Conservation (phyloP, 2,329 filamentous ascomycete species). For the Fusarium beomiforme region DNA sequence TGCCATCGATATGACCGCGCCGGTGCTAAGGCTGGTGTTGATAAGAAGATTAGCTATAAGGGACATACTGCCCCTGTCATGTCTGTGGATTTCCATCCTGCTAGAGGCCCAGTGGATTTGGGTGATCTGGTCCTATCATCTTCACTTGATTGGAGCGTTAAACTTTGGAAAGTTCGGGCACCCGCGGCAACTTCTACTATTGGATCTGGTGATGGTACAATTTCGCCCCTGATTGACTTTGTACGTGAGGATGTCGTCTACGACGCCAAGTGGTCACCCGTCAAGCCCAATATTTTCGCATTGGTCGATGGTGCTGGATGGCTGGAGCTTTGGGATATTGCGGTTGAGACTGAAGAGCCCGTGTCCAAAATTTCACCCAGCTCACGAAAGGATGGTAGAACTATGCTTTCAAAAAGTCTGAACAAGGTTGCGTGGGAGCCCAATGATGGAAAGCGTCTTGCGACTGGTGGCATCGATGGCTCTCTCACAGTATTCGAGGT, state of each 20-base stretch:
- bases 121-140: slow-evolving; percentile 93
- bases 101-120: slow-evolving; percentile 90
- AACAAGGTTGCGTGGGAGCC: slow-evolving; percentile 97
- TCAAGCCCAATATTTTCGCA: slow-evolving; percentile 93
- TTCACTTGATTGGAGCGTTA: slow-evolving; percentile 95
- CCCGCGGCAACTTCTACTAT: slow-evolving; percentile 76
- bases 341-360: slow-evolving; percentile 90
- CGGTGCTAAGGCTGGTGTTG: slow-evolving; percentile 94
- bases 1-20: slow-evolving; percentile 98
- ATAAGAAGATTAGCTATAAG: slow-evolving; percentile 85
- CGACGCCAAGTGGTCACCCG: slow-evolving; percentile 93
- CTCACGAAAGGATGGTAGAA: slow-evolving; percentile 69
- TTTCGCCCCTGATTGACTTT: slow-evolving; percentile 86
- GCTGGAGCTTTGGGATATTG: slow-evolving; percentile 95
- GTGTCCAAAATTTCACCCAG: slow-evolving; percentile 82
- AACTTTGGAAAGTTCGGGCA: slow-evolving; percentile 92
- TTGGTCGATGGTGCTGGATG: slow-evolving; percentile 93
- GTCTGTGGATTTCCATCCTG: slow-evolving; percentile 95
- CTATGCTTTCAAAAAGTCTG: slow-evolving; percentile 82
- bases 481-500: slow-evolving; percentile 95
- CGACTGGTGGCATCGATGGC: slow-evolving; percentile 91
- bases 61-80: slow-evolving; percentile 95
- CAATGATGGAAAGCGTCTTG: slow-evolving; percentile 85
- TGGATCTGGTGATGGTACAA: slow-evolving; percentile 60
- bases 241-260: slow-evolving; percentile 96